phyloP scores from a whole-genome alignment of 202 grass and related monocot species.

The Eragrostis tef region DNA sequence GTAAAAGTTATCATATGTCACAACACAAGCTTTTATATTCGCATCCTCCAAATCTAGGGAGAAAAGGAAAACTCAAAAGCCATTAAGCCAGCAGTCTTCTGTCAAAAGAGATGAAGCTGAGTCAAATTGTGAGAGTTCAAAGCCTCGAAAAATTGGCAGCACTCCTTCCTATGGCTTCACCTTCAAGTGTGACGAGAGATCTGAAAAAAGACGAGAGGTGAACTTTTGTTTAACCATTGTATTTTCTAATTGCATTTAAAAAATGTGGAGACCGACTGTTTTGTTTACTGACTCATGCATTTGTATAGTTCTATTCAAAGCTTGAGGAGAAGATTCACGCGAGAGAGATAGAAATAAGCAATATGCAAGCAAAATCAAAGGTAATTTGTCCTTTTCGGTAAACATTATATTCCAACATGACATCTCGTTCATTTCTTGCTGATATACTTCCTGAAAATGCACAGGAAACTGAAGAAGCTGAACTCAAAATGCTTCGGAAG shows the following conservation, averaged over 20 bases:
- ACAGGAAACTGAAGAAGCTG: slow-evolving; percentile 84
- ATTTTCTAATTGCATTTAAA: slow-evolving; percentile 20
- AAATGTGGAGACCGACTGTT: slow-evolving; percentile 21
- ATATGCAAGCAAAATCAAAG: slow-evolving; percentile 91
- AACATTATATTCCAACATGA: neutral
- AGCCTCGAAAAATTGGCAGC: slow-evolving; percentile 42
- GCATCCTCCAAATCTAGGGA: slow-evolving; percentile 46
- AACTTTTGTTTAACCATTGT: slow-evolving; percentile 3
- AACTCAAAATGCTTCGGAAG: slow-evolving; percentile 78
- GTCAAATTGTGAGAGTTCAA: slow-evolving; percentile 49
- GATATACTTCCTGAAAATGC: slow-evolving; percentile 38
- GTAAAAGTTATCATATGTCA: slow-evolving; percentile 28
- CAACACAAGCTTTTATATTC: slow-evolving; percentile 43
- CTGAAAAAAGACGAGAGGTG: slow-evolving; percentile 68
- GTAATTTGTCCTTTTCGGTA: slow-evolving; percentile 40
- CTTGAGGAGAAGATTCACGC: slow-evolving; percentile 90
- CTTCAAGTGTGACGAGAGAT: slow-evolving; percentile 72
- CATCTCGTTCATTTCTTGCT: slow-evolving; percentile 28
- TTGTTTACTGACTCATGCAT: slow-evolving; percentile 25
- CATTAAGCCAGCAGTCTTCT: slow-evolving; percentile 48
- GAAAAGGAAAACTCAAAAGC: slow-evolving; percentile 50
- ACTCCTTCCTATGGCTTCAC: slow-evolving; percentile 65
- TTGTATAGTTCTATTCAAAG: slow-evolving; percentile 83
- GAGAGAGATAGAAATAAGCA: slow-evolving; percentile 85
- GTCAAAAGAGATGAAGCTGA: slow-evolving; percentile 56